These are phyloP conservation scores for Starmera dryadoides DNA, from an alignment of 805 yeast species.

Conservation along the genomic window DNA sequence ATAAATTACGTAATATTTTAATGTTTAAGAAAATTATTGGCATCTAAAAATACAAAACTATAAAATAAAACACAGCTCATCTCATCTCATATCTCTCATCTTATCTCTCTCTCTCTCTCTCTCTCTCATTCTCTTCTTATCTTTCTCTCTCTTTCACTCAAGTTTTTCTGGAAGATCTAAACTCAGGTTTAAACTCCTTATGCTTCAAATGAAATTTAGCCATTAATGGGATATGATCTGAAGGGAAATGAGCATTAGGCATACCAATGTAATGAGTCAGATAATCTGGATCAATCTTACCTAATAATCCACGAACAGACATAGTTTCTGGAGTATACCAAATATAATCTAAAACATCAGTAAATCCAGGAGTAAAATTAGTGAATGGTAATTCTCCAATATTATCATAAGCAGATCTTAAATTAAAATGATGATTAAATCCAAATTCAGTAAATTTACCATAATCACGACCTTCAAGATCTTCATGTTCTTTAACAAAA, in stretches of 20 bases:
- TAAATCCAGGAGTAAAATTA: conserved; percentile 88
- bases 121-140: background rate
- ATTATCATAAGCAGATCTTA: conserved; percentile 78
- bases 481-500: conserved; percentile 67
- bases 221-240: conserved; percentile 81
- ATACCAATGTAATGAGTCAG: conserved; percentile 75
- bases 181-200: conserved; percentile 4
- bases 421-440: conserved; percentile 69
- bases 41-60: background rate
- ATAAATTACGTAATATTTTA: too few relatives aligned
- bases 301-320: conserved; percentile 79
- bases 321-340: conserved; percentile 87
- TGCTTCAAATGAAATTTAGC: conserved; percentile 61
- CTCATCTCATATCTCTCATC: background rate
- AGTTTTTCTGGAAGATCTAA: conserved; percentile 23
- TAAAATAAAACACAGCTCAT: background rate
- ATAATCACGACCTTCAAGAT: conserved; percentile 80
- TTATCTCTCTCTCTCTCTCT: too few relatives aligned
- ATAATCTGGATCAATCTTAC: conserved; percentile 76
- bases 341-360: conserved; percentile 89
- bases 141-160: conserved; percentile 7
- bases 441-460: conserved; percentile 90
- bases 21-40: background rate
- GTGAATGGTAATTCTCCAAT: conserved; percentile 92
- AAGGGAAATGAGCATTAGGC: conserved; percentile 90